Base-by-base conservation (phyloP, 2,329 filamentous ascomycete species). In the Colletotrichum sojae region DNA sequence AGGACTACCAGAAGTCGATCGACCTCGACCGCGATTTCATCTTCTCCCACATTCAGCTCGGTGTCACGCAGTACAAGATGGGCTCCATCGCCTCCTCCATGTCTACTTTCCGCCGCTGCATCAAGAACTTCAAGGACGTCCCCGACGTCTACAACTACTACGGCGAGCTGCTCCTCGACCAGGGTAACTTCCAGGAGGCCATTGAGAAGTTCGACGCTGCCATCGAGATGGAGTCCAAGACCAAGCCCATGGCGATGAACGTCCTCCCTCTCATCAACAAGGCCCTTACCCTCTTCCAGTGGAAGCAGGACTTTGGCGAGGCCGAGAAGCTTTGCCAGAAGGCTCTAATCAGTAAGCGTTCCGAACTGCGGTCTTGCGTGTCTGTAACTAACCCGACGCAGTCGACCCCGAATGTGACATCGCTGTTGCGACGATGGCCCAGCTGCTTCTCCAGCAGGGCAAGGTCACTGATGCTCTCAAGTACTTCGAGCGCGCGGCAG, bases 141-240 rank as follows among this genome's bases (percentile, higher is more conserved):
- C 95, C 95, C 6, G 96, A 99, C 78, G 96, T 98, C 48, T 99
- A 98, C 88, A 99, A 99, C 88, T 99, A 99, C 89, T 98, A 97
- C 77, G 96, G 96, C 76, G 96, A 99, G 85, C 88, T 99, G 65
- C 88, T 99, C 67, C 90, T 99, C 62, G 96, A 99, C 85, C 96
- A 98, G 85, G 92, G 94, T 82, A 97, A 98, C 82, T 98, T 92
- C 83, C 87, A 93, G 68, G 95, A 99, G 80, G 96, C 96, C 27
- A 94, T 99, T 72, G 93, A 97, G 84, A 97, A 98, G 84, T 99
- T 99, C 77, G 96, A 99, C 80, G 96, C 91, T 27, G 96, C 96
- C n/a, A 95, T 98, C 73, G 95, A 98, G 79, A 95, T 98, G 92
- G 96, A 99, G 88, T 97, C 96, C 86, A 91, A 94, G 82, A 91